Conservation (phyloP, 768 basidiomycete species). For the Pleurotus sapidus region DNA sequence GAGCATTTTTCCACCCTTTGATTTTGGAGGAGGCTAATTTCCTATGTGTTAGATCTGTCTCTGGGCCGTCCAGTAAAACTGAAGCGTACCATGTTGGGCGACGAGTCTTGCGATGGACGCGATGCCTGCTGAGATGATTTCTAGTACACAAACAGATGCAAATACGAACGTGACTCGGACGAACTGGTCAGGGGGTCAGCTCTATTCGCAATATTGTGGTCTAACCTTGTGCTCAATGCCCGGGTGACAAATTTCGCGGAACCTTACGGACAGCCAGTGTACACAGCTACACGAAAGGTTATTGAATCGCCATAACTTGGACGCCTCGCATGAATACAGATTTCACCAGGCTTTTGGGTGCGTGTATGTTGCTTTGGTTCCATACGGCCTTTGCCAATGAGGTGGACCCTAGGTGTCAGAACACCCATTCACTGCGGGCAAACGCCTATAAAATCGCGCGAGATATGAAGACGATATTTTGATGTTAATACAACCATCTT, state of each 20-base stretch:
- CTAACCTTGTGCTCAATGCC: too few species aligned
- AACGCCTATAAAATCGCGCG: too few species aligned
- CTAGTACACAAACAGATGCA: slow-evolving; percentile 4
- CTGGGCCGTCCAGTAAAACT: not conserved
- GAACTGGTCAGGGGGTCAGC: too few species aligned
- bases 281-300: too few species aligned
- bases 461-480: too few species aligned
- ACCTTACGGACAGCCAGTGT: too few species aligned
- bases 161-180: not conserved
- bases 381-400: not conserved
- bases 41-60: not conserved
- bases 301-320: not conserved
- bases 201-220: too few species aligned
- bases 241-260: too few species aligned
- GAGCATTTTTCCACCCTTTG: slow-evolving; percentile 98
- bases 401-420: slow-evolving; percentile 37
- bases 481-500: too few species aligned
- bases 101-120: slow-evolving; percentile 3
- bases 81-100: slow-evolving; percentile 55
- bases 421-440: too few species aligned
- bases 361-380: slow-evolving; percentile 9
- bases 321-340: slow-evolving; percentile 34
- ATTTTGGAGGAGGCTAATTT: slow-evolving; percentile 87
- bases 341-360: slow-evolving; percentile 52
- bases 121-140: slow-evolving; percentile 1